Evolutionary conservation across 495 filamentous ascomycete genomes (phyloP), one percentile per base, ranked within the genome.

Genomic region (Penicillium herquei): DNA sequence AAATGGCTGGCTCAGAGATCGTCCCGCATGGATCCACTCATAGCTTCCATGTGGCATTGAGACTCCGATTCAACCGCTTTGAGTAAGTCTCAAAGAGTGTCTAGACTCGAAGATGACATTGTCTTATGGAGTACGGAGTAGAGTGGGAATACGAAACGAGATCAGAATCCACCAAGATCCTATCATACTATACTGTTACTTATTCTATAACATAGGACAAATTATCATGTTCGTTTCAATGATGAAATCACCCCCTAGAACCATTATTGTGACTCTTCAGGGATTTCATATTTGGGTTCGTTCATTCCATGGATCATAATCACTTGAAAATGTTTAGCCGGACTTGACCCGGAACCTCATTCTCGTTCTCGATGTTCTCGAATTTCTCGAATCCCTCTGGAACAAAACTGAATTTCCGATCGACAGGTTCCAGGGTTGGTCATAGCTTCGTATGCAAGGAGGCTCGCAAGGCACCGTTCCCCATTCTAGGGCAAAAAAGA

Each of bases 1-100:
- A 62, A 69, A 73, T 67, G 69, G 67, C 58, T 71, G 70, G 70
- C 64, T 65, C 55, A 51, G 42, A 65, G 52, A 60, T 53, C 53
- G 33, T 56, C 61, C 50, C 34, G 39, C 8, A 16, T 6, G 52
- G 57, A 47, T 57, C 54, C 57, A 57, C 51, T 33, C 40, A 49
- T 37, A 59, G 17, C 18, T 64, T 48, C 65, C 65, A 67, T 67
- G 62, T 67, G 65, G 62, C 54, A 41, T 50, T 53, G 39, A 32
- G 32, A 34, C 34, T 52, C 39, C 49, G 39, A 33, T 51, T 50
- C 21, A 44, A 54, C 31, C 6, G 21, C 21, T 26, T 26, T 26
- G 21, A 26, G 21, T 4, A 26, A 26, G 21, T 26, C 21, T 52
- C 39, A 48, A 12, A 31, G 6, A 10, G 6, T 44, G 42, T 21